Percentiles rank a stretch among this genome's conserved stretches.
These are phyloP conservation scores for Starmera stellimalicola DNA, from an alignment of 1,139 yeast genomes.

Conservation along the genomic window DNA sequence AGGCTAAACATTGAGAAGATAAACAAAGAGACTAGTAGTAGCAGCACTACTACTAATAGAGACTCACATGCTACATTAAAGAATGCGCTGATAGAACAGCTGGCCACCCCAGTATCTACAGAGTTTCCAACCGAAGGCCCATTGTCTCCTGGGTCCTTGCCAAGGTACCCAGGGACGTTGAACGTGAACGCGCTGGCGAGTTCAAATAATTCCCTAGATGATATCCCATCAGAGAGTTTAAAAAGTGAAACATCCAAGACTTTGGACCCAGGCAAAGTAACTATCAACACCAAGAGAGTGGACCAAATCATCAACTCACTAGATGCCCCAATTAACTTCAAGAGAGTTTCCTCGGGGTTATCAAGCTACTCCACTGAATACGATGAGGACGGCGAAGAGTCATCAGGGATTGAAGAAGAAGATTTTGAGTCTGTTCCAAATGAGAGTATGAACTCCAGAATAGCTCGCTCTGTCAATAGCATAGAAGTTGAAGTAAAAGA, in stretches of 20 bases:
- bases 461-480: too few species aligned
- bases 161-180: constrained; percentile 52
- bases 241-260: constrained; percentile 14
- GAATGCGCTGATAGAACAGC: too few species aligned
- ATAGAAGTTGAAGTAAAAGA: too few species aligned
- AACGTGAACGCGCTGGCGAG: constrained; percentile 43
- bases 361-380: constrained; percentile 10
- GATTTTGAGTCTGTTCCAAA: constrained; percentile 7
- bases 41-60: too few species aligned
- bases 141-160: constrained; percentile 27
- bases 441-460: constrained; percentile 6
- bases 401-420: neutral
- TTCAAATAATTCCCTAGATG: constrained; percentile 8
- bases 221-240: constrained; percentile 5
- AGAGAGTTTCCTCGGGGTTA: constrained; percentile 26
- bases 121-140: too few species aligned
- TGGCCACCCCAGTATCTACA: too few species aligned
- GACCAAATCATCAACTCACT: constrained; percentile 17
- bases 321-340: constrained; percentile 29
- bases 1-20: too few species aligned
- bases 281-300: constrained; percentile 8
- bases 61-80: too few species aligned
- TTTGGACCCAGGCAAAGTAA: constrained; percentile 36
- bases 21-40: too few species aligned
- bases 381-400: neutral